Percentiles rank a stretch among this genome's conserved stretches.
These are phyloP conservation scores for Laetiporus sulphureus DNA, from an alignment of 1,284 basidiomycete genomes.

Conservation along the genomic window DNA sequence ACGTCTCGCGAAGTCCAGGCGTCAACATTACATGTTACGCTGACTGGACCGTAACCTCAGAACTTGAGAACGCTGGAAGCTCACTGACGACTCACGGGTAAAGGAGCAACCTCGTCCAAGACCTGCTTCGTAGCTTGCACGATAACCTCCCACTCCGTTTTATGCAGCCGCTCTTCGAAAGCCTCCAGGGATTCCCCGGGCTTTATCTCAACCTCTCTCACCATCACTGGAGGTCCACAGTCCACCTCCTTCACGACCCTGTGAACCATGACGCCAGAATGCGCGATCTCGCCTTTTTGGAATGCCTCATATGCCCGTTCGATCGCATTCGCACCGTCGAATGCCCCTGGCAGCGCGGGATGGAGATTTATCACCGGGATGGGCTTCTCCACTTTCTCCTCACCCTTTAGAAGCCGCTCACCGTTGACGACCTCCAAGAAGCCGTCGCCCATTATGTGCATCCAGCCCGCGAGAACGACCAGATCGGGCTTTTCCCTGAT, in stretches of 20 bases:
- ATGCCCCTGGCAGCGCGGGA: conserved; percentile 90
- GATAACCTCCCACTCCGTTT: conserved; percentile 86
- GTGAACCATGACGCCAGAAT: conserved; percentile 92
- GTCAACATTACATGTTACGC: too few relatives aligned
- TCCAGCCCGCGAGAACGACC: conserved; percentile 94
- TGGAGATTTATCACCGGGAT: conserved; percentile 96
- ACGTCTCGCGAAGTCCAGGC: too few relatives aligned
- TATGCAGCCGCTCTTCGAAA: conserved; percentile 79
- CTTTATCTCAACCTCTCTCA: conserved; percentile 71
- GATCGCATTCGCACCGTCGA: conserved; percentile 91
- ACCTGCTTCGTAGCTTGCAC: conserved; percentile 76
- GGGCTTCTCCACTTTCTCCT: conserved; percentile 27
- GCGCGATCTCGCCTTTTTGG: conserved; percentile 69
- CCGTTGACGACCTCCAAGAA: conserved; percentile 50
- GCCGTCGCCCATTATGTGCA: conserved; percentile 78
- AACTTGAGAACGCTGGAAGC: too few relatives aligned
- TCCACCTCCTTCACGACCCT: conserved; percentile 93
- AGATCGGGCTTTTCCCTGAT: conserved; percentile 68
- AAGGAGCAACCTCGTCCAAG: conserved; percentile 37
- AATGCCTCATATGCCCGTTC: conserved; percentile 87
- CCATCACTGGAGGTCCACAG: conserved; percentile 82
- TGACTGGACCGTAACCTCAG: too few relatives aligned
- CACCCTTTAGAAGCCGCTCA: conserved; percentile 27
- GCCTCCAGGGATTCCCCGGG: conserved; percentile 69
- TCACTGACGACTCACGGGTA: conserved; percentile 3